A percentile compares a stretch with the other conserved stretches of the same genome.
Conservation (phyloP, 371 early-diverging fungal genomes). For the Apophysomyces ossiformis region DNA sequence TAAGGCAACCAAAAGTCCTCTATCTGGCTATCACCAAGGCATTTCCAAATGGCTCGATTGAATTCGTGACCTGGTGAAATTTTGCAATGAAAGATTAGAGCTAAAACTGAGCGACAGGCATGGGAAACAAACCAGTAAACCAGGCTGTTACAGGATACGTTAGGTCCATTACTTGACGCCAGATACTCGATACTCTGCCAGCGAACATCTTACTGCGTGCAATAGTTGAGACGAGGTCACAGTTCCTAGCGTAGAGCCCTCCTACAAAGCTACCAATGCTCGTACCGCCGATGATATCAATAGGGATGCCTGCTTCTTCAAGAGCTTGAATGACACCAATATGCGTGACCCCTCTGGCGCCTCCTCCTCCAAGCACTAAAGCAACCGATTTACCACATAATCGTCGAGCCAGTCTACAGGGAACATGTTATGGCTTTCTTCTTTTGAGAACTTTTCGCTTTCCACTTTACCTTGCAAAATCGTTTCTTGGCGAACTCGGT, state of each 20-base stretch:
- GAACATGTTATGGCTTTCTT: background rate
- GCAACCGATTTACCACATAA: slow-evolving; percentile 96
- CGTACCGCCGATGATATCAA: slow-evolving; percentile 98
- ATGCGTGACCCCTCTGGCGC: slow-evolving; percentile 98
- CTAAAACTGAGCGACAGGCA: background rate
- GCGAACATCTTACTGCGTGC: slow-evolving; percentile 89
- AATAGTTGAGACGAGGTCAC: slow-evolving; percentile 87
- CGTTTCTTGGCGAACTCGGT: slow-evolving; percentile 47
- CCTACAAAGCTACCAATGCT: slow-evolving; percentile 98
- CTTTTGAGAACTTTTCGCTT: background rate
- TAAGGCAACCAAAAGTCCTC: slow-evolving; percentile 99
- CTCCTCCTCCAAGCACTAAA: slow-evolving; percentile 99
- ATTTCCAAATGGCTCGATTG: slow-evolving; percentile 95
- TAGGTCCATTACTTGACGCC: slow-evolving; percentile 92
- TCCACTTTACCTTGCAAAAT: slow-evolving; percentile 66
- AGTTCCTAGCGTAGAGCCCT: slow-evolving; percentile 92
- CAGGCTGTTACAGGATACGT: slow-evolving; percentile 96
- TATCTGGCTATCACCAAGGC: slow-evolving; percentile 91
- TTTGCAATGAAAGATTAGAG: background rate
- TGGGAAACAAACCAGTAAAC: slow-evolving; percentile 68
- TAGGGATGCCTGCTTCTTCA: slow-evolving; percentile 98
- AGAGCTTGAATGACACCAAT: slow-evolving; percentile 96
- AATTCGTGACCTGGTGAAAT: slow-evolving; percentile 79
- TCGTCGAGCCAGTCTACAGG: slow-evolving; percentile 85
- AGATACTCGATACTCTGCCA: slow-evolving; percentile 79